Evolutionary conservation across 345 rosid species (phyloP), one percentile per base, ranked within the genome.

Genomic region (Eucalyptus cladocalyx): DNA sequence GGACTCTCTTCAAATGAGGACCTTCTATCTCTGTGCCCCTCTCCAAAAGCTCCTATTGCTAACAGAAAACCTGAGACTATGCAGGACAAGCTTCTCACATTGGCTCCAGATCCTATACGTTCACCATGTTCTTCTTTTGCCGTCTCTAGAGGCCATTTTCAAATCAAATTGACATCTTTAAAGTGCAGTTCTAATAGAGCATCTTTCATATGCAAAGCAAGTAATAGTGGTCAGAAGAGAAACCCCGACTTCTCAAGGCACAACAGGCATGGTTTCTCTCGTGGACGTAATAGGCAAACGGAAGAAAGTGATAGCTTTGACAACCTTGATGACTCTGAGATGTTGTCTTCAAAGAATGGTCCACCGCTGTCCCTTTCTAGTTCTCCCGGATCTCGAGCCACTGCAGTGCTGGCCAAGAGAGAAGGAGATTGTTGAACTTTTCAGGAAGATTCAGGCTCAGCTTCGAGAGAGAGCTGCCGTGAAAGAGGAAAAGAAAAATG

Each of bases 341-440:
- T 92, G 89, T 58, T 93, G 42, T 90, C 95, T 87, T 94, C 98
- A 16, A 95, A 94, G 91, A 95, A 93, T 86, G 97, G 97, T 54
- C 93, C 97, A 58, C 86, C 92, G 37, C 91, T 94, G 32, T 94
- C 98, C 88, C 90, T 94, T 28, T 94, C 97, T 48, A 89, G 90
- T 88, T 90, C 95, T 87, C 90, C 97, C 69, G 95, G 94, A 87
- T 95, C 92, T 88, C 99, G 95, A 88, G 95, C 97, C 88, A 95
- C 95, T 72, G 94, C 98, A n/a, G 87, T 95, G 89, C 98, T 98
- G 97, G 60, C 94, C 93, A 34, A 94, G 92, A 90, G 98, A 98
- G 93, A 95, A 95, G 94, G 99, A 98, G 94, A 95, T 98, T 88
- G 97, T 95, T 62, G 95, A 98, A 89, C 94, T 97, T 88, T 98